Base-by-base conservation (phyloP, 306 rosid species). In the Corylus americana region DNA sequence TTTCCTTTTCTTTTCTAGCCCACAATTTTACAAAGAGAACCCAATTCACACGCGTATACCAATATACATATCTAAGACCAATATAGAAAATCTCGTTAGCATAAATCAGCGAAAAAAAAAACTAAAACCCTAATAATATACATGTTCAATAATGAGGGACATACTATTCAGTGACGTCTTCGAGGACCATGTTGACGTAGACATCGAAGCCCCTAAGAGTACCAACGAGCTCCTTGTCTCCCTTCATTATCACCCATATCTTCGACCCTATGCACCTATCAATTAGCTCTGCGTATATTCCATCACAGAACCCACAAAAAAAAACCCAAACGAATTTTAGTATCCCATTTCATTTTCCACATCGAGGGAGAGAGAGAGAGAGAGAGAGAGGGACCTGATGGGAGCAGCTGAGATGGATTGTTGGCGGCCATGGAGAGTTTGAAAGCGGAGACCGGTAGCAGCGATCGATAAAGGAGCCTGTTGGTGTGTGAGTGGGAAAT, bases 161-260 rank as follows among this genome's bases (percentile, higher is more conserved):
- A 83, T 88, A 94, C 98, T 92, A 94, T 86, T 94, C 97, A 59
- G 97, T 91, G 80, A 94, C 98, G 84, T 94, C 98, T 89, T 92
- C 97, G 67, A 94, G 98, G 74, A 94, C 98, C 98, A 94, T 92
- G 85, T 94, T 94, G 79, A 94, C 97, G 74, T 94, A 92, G 42
- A 94, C 98, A 88, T 94, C 98, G 81, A 94, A 94, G 9, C 98
- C 98, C 74, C 86, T 89, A 35, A 92, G 97, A 77, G 95, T 94
- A 22, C 98, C 98, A 35, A 94, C 98, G 20, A 94, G 97, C 87
- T 94, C 98, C 88, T 94, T 94, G 90, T 94, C 98, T 9, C 97
- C 97, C 83, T 94, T 94, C 98, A 94, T 94, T 78, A 94, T 92
- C 77, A 94, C 98, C 98, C 98, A 94, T 57, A 94, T 92, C 82